These are phyloP conservation scores for Fusarium armeniacum DNA, from an alignment of 2,329 filamentous ascomycete species.

Conservation along the genomic window DNA sequence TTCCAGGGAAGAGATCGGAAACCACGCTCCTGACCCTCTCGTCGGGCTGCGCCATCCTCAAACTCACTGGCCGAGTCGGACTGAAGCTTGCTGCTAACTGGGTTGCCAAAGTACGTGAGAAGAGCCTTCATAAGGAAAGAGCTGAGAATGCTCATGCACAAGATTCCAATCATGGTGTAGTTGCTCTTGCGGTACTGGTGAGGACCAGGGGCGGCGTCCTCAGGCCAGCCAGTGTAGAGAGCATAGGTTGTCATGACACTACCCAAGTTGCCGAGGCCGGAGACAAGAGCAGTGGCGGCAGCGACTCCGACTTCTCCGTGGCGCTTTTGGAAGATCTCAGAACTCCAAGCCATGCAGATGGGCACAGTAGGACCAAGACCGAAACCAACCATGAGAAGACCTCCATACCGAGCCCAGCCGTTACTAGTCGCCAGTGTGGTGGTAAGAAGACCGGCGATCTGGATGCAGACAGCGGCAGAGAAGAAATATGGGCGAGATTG, in stretches of 20 bases:
- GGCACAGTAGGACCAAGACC: conserved; percentile 91
- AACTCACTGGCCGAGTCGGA: conserved; percentile 61
- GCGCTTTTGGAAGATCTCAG: conserved; percentile 88
- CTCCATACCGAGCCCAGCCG: conserved; percentile 88
- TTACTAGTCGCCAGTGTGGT: conserved; percentile 79
- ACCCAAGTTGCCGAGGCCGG: conserved; percentile 87
- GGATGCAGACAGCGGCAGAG: conserved; percentile 78
- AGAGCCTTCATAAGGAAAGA: conserved; percentile 77
- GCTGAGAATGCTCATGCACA: conserved; percentile 81
- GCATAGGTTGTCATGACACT: conserved; percentile 91
- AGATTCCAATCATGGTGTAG: conserved; percentile 87
- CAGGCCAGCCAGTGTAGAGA: conserved; percentile 87
- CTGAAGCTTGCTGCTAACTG: conserved; percentile 62
- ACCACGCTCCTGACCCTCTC: conserved; percentile 71
- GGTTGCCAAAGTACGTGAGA: conserved; percentile 70
- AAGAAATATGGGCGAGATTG: conserved; percentile 85
- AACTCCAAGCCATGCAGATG: conserved; percentile 94
- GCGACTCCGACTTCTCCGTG: conserved; percentile 94
- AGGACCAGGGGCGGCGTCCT: conserved; percentile 76
- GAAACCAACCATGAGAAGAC: conserved; percentile 90
- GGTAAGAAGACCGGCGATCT: conserved; percentile 84
- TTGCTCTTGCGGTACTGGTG: conserved; percentile 86
- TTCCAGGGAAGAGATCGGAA: conserved; percentile 61
- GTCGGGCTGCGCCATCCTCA: conserved; percentile 72
- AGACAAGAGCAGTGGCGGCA: conserved; percentile 86